Percentiles rank a stretch among this genome's conserved stretches.
These are phyloP conservation scores for Colletotrichum camelliae DNA, from an alignment of 2,329 filamentous ascomycete genomes.

Conservation along the genomic window DNA sequence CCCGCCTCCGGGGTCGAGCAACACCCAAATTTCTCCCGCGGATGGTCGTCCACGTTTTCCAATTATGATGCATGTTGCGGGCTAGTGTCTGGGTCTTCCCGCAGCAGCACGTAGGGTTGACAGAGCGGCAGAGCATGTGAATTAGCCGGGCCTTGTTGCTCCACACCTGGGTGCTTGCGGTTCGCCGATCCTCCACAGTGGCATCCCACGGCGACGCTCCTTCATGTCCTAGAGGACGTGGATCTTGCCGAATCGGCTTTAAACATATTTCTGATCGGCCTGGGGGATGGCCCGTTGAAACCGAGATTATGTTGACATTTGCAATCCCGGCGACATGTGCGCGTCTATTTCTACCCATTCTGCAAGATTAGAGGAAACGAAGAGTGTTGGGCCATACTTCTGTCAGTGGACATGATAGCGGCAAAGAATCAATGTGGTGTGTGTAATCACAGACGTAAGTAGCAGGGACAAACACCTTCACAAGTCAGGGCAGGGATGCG, in stretches of 20 bases:
- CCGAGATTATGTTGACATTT: not conserved
- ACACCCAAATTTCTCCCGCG: not conserved
- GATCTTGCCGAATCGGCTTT: not conserved
- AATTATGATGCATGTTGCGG: not conserved
- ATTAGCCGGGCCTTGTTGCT: not conserved
- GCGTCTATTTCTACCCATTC: not conserved
- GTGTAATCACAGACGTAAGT: not conserved
- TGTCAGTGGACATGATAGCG: not conserved
- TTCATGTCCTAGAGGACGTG: not conserved
- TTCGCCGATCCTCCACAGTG: not conserved
- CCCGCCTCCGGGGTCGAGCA: not conserved
- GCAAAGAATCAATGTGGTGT: not conserved
- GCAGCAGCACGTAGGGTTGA: not conserved
- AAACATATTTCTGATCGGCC: not conserved
- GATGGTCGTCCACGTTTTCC: not conserved
- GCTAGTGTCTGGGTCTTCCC: not conserved
- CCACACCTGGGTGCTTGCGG: not conserved
- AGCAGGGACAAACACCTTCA: not conserved
- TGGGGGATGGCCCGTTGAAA: not conserved
- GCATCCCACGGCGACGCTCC: too few relatives aligned
- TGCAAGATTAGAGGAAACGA: not conserved
- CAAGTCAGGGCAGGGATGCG: not conserved
- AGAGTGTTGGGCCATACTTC: not conserved
- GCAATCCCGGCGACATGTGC: not conserved
- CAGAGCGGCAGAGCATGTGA: not conserved